Evolutionary conservation across 805 yeast genomes (phyloP), one percentile per base, ranked within the genome.

Genomic region (Teunomyces lycoperdinae): DNA sequence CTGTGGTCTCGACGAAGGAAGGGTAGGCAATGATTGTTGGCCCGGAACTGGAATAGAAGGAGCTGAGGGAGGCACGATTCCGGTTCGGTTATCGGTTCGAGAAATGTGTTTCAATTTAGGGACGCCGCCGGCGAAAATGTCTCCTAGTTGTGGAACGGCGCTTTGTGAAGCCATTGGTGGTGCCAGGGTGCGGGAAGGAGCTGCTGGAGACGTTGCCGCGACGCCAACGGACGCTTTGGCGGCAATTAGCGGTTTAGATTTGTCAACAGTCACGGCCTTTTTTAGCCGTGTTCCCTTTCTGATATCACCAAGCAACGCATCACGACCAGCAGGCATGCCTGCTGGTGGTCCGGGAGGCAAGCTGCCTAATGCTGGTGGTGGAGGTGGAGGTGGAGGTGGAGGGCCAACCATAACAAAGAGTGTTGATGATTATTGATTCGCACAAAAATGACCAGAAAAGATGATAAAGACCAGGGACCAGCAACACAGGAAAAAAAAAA

Each of bases 81-180:
- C 70, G 13, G 67, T 35, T 33, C 77, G 61, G 50, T 70, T 71
- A 50, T 73, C 75, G 29, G 56, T 60, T 34, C 34, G 30, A 28
- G 52, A 50, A 7, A 60, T 62, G 36, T 64, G 62, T 45, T 78
- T 81, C 51, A 87, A 71, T 58, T 85, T 85, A 6, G 95, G 94
- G 65, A 88, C 75, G 1, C 95, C 95, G 5, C 85, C 88, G 3
- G 94, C 89, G 66, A 85, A 83, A 11, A 85, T 73, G 44, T 83
- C 85, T 13, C 87, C 89, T 54, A 84, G 66, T 58, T 72, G 81
- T 2, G 63, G 24, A 20, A 20, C 24, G 24, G 24, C 66, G 4
- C 63, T 65, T 44, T 56, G 35, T 9, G 43, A 30, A 41, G 63
- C 52, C 42, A 57, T 47, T 31, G 61, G n/a, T 29, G 63, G 54